Percentiles rank a stretch among this genome's conserved stretches.
Conservation (phyloP, 2,329 filamentous ascomycete species). For the Pseudogymnoascus sp. region DNA sequence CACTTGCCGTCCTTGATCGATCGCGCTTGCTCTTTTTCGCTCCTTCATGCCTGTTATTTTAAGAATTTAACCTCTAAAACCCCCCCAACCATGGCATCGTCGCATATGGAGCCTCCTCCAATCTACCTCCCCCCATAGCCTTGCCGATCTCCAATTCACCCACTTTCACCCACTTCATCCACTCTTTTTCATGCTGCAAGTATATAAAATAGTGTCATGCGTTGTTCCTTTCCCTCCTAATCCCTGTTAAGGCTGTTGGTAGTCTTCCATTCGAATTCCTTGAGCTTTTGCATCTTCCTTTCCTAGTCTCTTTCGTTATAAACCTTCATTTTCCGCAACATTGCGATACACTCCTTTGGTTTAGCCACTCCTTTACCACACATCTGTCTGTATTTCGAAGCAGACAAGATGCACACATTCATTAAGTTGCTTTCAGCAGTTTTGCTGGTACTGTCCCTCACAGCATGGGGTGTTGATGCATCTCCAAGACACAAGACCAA, state of each 20-base stretch:
- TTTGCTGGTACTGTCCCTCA: not conserved
- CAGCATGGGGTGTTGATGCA: constrained; percentile 1
- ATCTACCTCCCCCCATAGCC: not conserved
- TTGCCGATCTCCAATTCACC: not conserved
- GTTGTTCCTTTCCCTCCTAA: not conserved
- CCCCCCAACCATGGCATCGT: not conserved
- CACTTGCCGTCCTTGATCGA: not conserved
- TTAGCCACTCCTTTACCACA: not conserved
- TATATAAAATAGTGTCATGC: constrained; percentile 7
- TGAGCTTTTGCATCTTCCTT: not conserved
- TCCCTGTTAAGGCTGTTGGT: constrained; percentile 1
- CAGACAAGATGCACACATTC: constrained; percentile 6
- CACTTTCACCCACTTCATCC: constrained; percentile 1
- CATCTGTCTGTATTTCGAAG: constrained; percentile 7
- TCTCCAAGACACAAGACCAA: not conserved
- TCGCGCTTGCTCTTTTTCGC: not conserved
- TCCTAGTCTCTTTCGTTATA: not conserved
- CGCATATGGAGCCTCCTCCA: constrained; percentile 2
- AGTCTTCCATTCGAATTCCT: constrained; percentile 3
- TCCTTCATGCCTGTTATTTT: not conserved
- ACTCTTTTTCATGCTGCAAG: constrained; percentile 4
- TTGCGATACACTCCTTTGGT: constrained; percentile 4
- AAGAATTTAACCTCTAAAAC: constrained; percentile 1
- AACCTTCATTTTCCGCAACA: not conserved
- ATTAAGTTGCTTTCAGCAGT: not conserved